A percentile compares a stretch with the other conserved stretches of the same genome.
phyloP scores from a whole-genome alignment of 768 basidiomycete genomes.

The Termitomyces eurrhizus region DNA sequence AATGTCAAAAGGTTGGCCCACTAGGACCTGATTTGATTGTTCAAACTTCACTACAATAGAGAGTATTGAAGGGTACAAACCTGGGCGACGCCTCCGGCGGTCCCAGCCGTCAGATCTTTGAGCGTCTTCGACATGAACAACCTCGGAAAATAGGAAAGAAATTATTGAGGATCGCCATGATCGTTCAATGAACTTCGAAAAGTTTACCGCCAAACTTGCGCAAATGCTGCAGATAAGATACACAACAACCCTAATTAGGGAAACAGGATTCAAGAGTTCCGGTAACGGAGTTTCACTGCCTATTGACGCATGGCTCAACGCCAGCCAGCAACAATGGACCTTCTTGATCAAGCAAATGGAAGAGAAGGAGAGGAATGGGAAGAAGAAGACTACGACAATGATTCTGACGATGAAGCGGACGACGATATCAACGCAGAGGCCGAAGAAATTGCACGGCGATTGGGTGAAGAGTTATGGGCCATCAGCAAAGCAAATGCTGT shows the following conservation, averaged over 20 bases:
- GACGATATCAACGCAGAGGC: constrained; percentile 66
- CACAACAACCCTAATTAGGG: constrained; percentile 13
- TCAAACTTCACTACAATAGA: constrained; percentile 13
- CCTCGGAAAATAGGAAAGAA: background rate
- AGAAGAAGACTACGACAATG: constrained; percentile 39
- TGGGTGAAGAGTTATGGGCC: constrained; percentile 77
- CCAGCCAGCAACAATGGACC: constrained; percentile 4
- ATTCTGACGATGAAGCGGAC: constrained; percentile 52
- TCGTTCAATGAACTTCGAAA: constrained; percentile 12
- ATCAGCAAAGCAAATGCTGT: constrained; percentile 60
- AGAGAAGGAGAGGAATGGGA: constrained; percentile 34
- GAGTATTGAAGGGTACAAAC: constrained; percentile 29
- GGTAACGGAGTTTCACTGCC: background rate
- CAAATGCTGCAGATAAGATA: constrained; percentile 30
- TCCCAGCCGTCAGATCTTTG: constrained; percentile 88
- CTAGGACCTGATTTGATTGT: constrained; percentile 55
- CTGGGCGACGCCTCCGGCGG: constrained; percentile 89
- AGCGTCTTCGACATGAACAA: constrained; percentile 57
- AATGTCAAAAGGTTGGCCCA: constrained; percentile 95
- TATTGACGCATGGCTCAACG: constrained; percentile 7
- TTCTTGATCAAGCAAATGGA: constrained; percentile 5
- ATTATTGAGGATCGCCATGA: constrained; percentile 7
- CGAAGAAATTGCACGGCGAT: constrained; percentile 65
- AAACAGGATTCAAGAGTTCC: background rate
- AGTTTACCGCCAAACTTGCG: constrained; percentile 24